Conservation (phyloP, 1,139 yeast species). For the Scheffersomyces segobiensis region DNA sequence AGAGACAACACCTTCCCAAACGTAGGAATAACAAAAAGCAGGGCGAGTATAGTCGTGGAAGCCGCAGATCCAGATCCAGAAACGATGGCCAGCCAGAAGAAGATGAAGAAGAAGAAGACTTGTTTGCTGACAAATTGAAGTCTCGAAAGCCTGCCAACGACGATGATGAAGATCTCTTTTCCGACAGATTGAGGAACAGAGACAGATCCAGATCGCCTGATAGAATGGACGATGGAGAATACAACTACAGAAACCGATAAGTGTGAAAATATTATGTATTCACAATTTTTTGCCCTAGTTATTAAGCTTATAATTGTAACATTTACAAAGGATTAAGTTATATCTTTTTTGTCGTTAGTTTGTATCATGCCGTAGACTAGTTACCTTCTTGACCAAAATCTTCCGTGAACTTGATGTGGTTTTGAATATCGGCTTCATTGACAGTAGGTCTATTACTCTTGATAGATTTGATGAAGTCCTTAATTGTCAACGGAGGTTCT, state of each 20-base stretch:
- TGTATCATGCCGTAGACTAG: slow-evolving; percentile 20
- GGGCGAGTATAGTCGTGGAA: slow-evolving; percentile 2
- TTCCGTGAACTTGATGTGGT: slow-evolving; percentile 83
- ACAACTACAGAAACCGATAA: background rate
- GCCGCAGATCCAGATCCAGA: slow-evolving; percentile 22
- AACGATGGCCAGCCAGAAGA: slow-evolving; percentile 8
- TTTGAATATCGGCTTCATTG: slow-evolving; percentile 74
- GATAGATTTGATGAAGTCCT: slow-evolving; percentile 91
- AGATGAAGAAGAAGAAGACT: slow-evolving; percentile 34
- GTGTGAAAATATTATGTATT: background rate
- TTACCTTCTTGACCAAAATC: slow-evolving; percentile 98
- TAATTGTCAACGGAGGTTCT: slow-evolving; percentile 87
- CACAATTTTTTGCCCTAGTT: background rate
- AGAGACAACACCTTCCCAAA: slow-evolving; percentile 25
- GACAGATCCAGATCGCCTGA: slow-evolving; percentile 20
- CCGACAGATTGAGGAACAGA: slow-evolving; percentile 13
- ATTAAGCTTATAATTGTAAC: background rate
- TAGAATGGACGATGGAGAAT: slow-evolving; percentile 3
- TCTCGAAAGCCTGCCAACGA: background rate
- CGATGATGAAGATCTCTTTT: slow-evolving; percentile 3
- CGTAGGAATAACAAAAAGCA: slow-evolving; percentile 10
- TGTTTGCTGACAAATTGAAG: slow-evolving; percentile 34
- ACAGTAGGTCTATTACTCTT: slow-evolving; percentile 95
- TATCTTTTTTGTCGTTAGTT: background rate
- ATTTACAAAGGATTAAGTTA: background rate